Evolutionary conservation across 78 protist genomes (phyloP).

Genomic region (Monocercomonoides exilis): DNA sequence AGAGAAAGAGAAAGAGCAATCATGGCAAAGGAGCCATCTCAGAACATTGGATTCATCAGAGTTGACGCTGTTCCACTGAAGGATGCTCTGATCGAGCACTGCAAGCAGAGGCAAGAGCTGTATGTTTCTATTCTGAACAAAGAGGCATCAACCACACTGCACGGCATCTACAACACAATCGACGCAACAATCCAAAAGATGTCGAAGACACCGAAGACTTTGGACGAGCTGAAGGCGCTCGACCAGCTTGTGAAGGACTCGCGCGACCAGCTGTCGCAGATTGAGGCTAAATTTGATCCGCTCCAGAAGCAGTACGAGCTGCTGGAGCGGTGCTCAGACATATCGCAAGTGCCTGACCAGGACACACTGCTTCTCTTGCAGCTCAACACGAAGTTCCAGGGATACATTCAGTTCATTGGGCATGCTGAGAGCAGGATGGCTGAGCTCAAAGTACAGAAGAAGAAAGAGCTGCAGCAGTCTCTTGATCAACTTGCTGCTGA

Average conservation of each 20-base stretch:
- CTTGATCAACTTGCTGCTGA: background rate
- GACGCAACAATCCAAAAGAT: background rate
- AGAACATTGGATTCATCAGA: slow-evolving; percentile 38
- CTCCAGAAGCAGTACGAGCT: slow-evolving; percentile 35
- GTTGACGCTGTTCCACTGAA: slow-evolving; percentile 56
- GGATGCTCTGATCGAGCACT: slow-evolving; percentile 38
- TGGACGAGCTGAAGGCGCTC: slow-evolving; percentile 39
- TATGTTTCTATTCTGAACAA: slow-evolving; percentile 36
- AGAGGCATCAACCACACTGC: slow-evolving; percentile 30
- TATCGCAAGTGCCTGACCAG: background rate
- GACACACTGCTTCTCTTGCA: slow-evolving; percentile 4
- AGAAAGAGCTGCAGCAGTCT: background rate
- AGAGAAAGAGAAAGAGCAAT: slow-evolving; percentile 24
- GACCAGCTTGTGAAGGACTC: background rate
- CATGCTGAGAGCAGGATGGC: background rate
- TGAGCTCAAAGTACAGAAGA: background rate
- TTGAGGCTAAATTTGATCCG: slow-evolving; percentile 47
- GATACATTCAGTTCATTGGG: background rate
- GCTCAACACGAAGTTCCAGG: slow-evolving; percentile 34
- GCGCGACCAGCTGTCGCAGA: background rate
- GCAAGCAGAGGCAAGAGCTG: slow-evolving; percentile 45
- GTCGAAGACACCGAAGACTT: slow-evolving; percentile 23
- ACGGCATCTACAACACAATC: slow-evolving; percentile 28
- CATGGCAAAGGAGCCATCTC: slow-evolving; percentile 31
- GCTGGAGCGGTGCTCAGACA: slow-evolving; percentile 24